Conservation (phyloP, 805 yeast genomes). For the Ogataea philodendri region DNA sequence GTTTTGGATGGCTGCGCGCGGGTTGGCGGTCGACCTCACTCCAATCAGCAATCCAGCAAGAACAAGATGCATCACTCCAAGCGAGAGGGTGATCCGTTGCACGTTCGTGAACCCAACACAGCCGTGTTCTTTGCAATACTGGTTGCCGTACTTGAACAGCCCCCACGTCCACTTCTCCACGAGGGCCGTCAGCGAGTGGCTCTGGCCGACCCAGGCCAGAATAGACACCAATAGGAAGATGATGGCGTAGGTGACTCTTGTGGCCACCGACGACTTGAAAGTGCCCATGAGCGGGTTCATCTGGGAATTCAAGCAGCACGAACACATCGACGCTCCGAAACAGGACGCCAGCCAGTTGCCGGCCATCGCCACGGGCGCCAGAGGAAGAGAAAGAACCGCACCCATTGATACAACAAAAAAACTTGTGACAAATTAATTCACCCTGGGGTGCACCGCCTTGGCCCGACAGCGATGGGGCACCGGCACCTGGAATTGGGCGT, state of each 20-base stretch:
- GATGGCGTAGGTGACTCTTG: constrained; percentile 83
- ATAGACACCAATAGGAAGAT: constrained; percentile 74
- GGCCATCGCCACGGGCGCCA: constrained; percentile 52
- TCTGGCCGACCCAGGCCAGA: constrained; percentile 88
- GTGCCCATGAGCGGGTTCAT: constrained; percentile 42
- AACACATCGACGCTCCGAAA: constrained; percentile 76
- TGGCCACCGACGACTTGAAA: constrained; percentile 68
- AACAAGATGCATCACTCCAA: constrained; percentile 73
- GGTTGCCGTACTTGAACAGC: constrained; percentile 52
- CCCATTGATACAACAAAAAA: constrained; percentile 47
- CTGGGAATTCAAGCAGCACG: constrained; percentile 46
- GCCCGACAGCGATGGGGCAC: too few species aligned
- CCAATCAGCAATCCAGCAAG: constrained; percentile 68
- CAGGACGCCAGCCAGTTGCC: constrained; percentile 70
- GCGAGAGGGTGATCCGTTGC: constrained; percentile 85
- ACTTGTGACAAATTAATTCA: constrained; percentile 1
- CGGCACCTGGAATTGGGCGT: too few species aligned
- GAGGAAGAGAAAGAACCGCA: constrained; percentile 68
- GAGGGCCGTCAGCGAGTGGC: constrained; percentile 72
- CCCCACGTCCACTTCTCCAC: constrained; percentile 72
- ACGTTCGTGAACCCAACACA: constrained; percentile 91
- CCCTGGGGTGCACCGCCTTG: constrained; percentile 1
- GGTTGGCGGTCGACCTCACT: constrained; percentile 73
- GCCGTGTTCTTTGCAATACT: constrained; percentile 74
- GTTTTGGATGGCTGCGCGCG: constrained; percentile 82